Base-by-base conservation (phyloP, 2,329 filamentous ascomycete species). In the Xylaria sp. region DNA sequence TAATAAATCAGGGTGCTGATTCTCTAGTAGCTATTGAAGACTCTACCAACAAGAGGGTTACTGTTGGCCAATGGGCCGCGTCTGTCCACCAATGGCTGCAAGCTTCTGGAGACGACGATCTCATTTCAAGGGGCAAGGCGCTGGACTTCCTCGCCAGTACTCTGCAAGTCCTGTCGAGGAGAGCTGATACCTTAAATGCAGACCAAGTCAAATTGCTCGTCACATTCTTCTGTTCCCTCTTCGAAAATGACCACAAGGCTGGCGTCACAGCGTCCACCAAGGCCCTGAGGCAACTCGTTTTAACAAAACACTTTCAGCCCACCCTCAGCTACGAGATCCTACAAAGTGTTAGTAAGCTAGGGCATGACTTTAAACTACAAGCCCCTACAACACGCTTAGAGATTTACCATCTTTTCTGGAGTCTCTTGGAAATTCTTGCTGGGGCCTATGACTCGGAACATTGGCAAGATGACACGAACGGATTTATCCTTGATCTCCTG, bases 161-260 rank as follows among this genome's bases (percentile, higher is more conserved):
- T 0, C 76, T 89, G 15, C 79, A 83, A 54, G 79, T 80, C n/a
- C 72, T 89, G 15, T 81, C 80, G 9, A 76, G 77, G 11, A 80
- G 81, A 49, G 50, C 67, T 13, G 62, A 65, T 51, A 74, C 81
- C 15, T 74, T 89, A 36, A 85, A 82, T 60, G 73, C 80, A 4
- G 84, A 85, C 55, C 86, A 88, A 81, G 79, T 85, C 36, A 82
- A 83, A 56, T 74, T 86, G 0, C 74, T 86, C 9, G 78, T 87
- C 29, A 78, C 79, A 39, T 89, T 88, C 77, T 89, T 89, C 63
- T 83, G 84, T 15, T 83, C 84, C 65, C 86, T 88, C 80, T 88
- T 88, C 69, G 84, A 84, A 2, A 83, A 85, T 60, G 86, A 88
- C 69, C 85, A 87, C 76, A 86, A 86, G 72, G 86, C 85, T n/a